A percentile compares a stretch with the other conserved stretches of the same genome.
phyloP scores from a whole-genome alignment of 306 rosid genomes.

The Quercus bicolor region DNA sequence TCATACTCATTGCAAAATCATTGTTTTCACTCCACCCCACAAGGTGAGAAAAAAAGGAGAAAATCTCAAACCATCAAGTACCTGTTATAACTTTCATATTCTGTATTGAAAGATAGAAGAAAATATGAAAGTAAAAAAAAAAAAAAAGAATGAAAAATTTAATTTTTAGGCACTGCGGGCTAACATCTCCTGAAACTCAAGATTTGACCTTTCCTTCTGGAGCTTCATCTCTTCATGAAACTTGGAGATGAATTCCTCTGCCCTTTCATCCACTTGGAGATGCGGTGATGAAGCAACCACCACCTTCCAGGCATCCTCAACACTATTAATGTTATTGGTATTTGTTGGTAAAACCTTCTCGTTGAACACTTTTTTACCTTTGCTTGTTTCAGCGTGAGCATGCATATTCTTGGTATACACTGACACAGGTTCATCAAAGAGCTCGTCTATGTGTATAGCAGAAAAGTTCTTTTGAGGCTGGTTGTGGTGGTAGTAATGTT shows the following conservation, averaged over 20 bases:
- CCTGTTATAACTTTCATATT: not conserved
- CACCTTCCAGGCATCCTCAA: conserved; percentile 51
- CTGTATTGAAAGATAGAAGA: not conserved
- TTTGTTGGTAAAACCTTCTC: not conserved
- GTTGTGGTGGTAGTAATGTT: conserved; percentile 8
- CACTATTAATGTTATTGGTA: conserved; percentile 19
- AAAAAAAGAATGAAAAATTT: too few species aligned
- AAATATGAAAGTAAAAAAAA: not conserved
- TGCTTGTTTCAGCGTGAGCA: conserved; percentile 37
- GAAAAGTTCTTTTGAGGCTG: conserved; percentile 25
- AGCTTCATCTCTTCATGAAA: conserved; percentile 49
- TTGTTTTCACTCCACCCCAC: not conserved
- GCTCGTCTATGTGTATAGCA: conserved; percentile 57
- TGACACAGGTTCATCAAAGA: conserved; percentile 30
- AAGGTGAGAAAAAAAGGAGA: not conserved
- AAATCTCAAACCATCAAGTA: not conserved
- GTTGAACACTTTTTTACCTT: conserved; percentile 20
- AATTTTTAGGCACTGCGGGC: conserved; percentile 28
- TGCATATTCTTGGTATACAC: not conserved
- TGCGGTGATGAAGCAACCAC: conserved; percentile 57
- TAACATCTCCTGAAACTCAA: conserved; percentile 45
- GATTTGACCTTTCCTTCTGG: conserved; percentile 47
- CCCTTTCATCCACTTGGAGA: conserved; percentile 50
- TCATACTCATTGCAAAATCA: not conserved
- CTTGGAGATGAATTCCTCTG: conserved; percentile 64